A percentile compares a stretch with the other conserved stretches of the same genome.
phyloP scores from a whole-genome alignment of 2,329 filamentous ascomycete genomes.

The Pseudogymnoascus sp. region DNA sequence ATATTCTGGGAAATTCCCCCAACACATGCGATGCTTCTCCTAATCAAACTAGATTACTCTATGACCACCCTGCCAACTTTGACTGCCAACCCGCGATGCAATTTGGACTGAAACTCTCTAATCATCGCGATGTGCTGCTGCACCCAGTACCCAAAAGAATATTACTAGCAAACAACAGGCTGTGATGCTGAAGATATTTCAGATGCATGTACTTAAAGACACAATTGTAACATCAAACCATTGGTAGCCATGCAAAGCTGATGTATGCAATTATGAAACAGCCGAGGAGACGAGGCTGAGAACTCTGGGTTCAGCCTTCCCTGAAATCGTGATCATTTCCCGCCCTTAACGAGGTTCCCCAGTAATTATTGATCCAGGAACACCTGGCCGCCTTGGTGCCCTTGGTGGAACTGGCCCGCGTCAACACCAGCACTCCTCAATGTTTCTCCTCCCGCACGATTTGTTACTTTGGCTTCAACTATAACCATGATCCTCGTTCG shows the following conservation, averaged over 20 bases:
- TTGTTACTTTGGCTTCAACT: background rate
- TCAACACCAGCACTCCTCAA: constrained; percentile 5
- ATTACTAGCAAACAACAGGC: background rate
- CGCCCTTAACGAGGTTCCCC: constrained; percentile 1
- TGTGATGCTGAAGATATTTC: background rate
- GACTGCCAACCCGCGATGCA: background rate
- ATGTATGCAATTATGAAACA: background rate
- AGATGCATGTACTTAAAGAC: background rate
- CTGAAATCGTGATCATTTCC: constrained; percentile 5
- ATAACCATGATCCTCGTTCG: constrained; percentile 11
- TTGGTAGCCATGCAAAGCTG: background rate
- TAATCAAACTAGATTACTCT: too few species aligned
- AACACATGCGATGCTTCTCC: background rate
- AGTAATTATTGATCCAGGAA: constrained; percentile 4
- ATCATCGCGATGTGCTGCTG: background rate
- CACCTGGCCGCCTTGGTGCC: constrained; percentile 3
- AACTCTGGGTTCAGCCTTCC: background rate
- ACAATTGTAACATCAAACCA: background rate
- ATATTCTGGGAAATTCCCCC: too few species aligned
- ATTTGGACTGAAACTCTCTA: too few species aligned
- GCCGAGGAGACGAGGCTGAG: background rate
- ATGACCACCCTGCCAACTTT: background rate
- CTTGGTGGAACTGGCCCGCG: constrained; percentile 1
- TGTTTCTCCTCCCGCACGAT: background rate
- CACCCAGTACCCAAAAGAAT: too few species aligned